Percentiles rank a stretch among this genome's conserved stretches.
Evolutionary conservation across 768 basidiomycete species (phyloP).

Genomic region (Filobasidium floriforme): DNA sequence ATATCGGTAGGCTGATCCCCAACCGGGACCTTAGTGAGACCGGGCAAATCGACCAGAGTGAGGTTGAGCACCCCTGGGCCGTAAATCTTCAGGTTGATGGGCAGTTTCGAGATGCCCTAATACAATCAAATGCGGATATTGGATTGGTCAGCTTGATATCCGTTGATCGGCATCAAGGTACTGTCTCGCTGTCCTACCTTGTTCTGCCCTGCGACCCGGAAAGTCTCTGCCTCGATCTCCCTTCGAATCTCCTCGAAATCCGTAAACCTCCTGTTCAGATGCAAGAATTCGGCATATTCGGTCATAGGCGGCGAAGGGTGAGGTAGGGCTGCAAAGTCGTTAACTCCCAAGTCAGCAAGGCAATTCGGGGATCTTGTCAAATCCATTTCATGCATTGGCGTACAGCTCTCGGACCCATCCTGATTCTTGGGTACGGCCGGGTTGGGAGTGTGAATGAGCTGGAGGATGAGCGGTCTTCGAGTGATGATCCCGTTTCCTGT

Average conservation of each 20-base stretch:
- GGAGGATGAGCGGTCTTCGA: constrained; percentile 85
- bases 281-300: constrained; percentile 97
- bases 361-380: constrained; percentile 3
- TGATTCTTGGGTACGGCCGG: constrained; percentile 34
- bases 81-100: constrained; percentile 90
- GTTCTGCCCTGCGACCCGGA: constrained; percentile 93
- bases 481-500: constrained; percentile 92
- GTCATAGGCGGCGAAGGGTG: constrained; percentile 35
- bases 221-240: constrained; percentile 97
- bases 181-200: constrained; percentile 49
- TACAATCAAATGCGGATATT: neutral
- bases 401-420: constrained; percentile 8
- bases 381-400: constrained; percentile 6
- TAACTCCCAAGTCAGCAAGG: constrained; percentile 22
- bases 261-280: constrained; percentile 92
- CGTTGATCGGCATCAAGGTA: neutral
- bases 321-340: constrained; percentile 15
- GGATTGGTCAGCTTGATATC: no score
- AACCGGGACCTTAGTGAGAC: constrained; percentile 67
- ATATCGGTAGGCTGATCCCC: constrained; percentile 96
- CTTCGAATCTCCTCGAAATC: constrained; percentile 88
- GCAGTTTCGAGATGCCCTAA: constrained; percentile 80
- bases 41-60: constrained; percentile 92
- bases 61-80: constrained; percentile 92
- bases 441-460: constrained; percentile 84